A percentile compares a stretch with the other conserved stretches of the same genome.
Conservation (phyloP, 257 asterid genomes). For the Asclepias syriaca region DNA sequence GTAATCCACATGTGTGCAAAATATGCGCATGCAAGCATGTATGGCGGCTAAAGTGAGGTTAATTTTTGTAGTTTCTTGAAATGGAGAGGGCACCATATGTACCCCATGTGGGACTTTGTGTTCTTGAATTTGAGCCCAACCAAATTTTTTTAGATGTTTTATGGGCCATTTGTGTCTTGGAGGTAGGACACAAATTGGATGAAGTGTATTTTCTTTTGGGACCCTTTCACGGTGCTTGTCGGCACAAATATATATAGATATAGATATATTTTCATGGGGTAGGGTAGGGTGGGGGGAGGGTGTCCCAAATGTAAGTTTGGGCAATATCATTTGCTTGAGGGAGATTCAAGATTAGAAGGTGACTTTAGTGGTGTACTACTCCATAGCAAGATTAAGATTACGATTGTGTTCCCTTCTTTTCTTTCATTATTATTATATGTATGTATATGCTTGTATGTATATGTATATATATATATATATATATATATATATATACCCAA, state of each 20-base stretch:
- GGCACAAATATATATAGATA: slow-evolving; percentile 13
- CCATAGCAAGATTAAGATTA: slow-evolving; percentile 20
- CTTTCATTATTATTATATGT: neutral
- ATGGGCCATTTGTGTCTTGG: slow-evolving; percentile 43
- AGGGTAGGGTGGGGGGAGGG: neutral
- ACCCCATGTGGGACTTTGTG: slow-evolving; percentile 62
- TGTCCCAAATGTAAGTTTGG: slow-evolving; percentile 23
- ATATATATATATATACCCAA: slow-evolving; percentile 9
- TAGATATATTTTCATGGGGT: neutral
- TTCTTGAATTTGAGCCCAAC: slow-evolving; percentile 23
- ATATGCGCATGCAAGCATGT: slow-evolving; percentile 60
- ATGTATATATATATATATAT: neutral
- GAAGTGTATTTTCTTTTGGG: slow-evolving; percentile 35
- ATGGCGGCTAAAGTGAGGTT: slow-evolving; percentile 70
- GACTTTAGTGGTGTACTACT: slow-evolving; percentile 15
- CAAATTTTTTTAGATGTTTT: slow-evolving; percentile 30
- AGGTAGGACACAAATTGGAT: slow-evolving; percentile 40
- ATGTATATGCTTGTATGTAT: neutral
- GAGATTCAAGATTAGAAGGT: slow-evolving; percentile 25
- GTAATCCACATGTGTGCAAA: slow-evolving; percentile 16
- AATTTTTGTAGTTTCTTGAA: slow-evolving; percentile 27
- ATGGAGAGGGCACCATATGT: slow-evolving; percentile 19
- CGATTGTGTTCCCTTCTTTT: slow-evolving; percentile 7
- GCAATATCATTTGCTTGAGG: slow-evolving; percentile 24
- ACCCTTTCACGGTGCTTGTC: slow-evolving; percentile 24